Evolutionary conservation across 2,329 filamentous ascomycete species (phyloP).

Genomic region (Clonostachys rosea): DNA sequence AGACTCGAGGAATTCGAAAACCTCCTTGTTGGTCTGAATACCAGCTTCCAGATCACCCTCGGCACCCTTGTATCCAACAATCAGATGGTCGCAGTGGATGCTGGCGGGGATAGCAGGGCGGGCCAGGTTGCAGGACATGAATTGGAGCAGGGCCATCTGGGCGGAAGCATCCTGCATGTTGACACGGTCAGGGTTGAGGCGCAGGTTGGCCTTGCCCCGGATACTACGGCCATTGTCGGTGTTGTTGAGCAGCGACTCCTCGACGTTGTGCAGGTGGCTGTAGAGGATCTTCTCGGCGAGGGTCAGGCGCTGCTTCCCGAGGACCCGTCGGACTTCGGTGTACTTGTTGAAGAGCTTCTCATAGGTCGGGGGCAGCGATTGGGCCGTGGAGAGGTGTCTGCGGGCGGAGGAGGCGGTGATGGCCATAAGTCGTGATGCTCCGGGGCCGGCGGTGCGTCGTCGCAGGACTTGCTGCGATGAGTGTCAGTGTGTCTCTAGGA

Average conservation of each 20-base stretch:
- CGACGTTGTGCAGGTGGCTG: conserved; percentile 84
- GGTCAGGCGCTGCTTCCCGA: conserved; percentile 67
- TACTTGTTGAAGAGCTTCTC: conserved; percentile 76
- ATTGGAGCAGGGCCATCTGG: conserved; percentile 97
- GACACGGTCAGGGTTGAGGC: conserved; percentile 94
- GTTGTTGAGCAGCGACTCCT: conserved; percentile 78
- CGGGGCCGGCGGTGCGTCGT: conserved; percentile 19
- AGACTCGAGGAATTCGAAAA: conserved; percentile 95
- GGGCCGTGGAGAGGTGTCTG: conserved; percentile 30
- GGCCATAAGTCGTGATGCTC: conserved; percentile 17
- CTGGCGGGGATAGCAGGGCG: conserved; percentile 91
- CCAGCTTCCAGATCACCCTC: conserved; percentile 79
- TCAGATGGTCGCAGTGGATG: conserved; percentile 99
- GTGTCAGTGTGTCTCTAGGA: no score
- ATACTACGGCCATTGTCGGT: conserved; percentile 83
- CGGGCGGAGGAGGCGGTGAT: conserved; percentile 18
- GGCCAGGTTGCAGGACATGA: conserved; percentile 93
- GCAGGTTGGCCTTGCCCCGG: conserved; percentile 85
- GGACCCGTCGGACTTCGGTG: conserved; percentile 66
- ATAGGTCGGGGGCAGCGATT: conserved; percentile 65
- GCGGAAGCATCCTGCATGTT: conserved; percentile 99
- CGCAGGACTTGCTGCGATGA: conserved; percentile 27
- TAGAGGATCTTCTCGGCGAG: conserved; percentile 98
- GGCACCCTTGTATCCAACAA: conserved; percentile 89
- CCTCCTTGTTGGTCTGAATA: conserved; percentile 90